Evolutionary conservation across 2,329 filamentous ascomycete species (phyloP), one percentile per base, ranked within the genome.

Genomic region (Ceratocystis eucalypticola): DNA sequence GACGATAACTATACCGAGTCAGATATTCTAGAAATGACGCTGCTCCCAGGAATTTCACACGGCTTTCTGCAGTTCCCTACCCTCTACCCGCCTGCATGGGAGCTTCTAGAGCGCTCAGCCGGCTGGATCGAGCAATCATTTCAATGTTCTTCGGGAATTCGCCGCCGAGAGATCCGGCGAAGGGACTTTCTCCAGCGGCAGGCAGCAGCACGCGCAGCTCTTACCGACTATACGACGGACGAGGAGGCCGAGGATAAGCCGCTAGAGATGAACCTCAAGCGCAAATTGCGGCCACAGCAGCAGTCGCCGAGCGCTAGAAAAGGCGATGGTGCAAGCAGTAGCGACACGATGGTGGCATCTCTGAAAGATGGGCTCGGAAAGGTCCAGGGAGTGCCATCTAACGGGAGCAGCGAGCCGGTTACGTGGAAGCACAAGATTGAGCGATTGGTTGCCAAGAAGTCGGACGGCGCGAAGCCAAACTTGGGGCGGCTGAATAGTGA

Each of bases 51-150:
- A 0, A 90, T 96, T 62, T 91, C 87, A 3, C 94, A 99, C 72
- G 94, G 94, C 0, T 99, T 99, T 75, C 77, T 96, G 71, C 92
- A 96, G 73, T 96, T 99, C 73, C 90, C 91, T 0, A 81, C 84
- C 0, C 80, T 96, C 2, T 99, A 95, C 71, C 91, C 91, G 0
- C 90, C 94, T 7, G 92, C 89, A 0, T 96, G 91, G 89, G 88
- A 87, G 71, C 87, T 95, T 72, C 89, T 97, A 71, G 84, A 88
- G 70, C 83, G 88, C 44, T 89, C 88, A 69, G 87, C 85, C 0
- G 77, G 80, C 17, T 97, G 93, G 93, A 91, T 96, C 70, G 81
- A 87, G 61, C 86, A 91, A 33, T 81, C 91, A 0, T 93, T 96
- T 62, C 76, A 61, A 22, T 22, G 48, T 6, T 41, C 61, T 1